Percentiles rank a stretch among this genome's conserved stretches.
Conservation (phyloP, 306 rosid genomes). For the Trifolium fragiferum region DNA sequence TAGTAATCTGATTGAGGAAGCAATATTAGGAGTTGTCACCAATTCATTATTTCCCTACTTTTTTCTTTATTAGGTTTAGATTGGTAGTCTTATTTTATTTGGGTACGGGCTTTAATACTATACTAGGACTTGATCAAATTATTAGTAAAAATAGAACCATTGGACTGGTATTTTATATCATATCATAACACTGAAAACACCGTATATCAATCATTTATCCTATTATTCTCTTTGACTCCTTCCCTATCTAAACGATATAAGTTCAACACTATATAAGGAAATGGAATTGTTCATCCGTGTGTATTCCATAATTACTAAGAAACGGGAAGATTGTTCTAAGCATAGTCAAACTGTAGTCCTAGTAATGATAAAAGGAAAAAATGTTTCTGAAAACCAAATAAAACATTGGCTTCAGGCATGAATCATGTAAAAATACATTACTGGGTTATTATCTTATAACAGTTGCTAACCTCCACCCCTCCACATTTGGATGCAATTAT, state of each 20-base stretch:
- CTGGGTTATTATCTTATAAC: slow-evolving; percentile 3
- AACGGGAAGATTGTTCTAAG: slow-evolving; percentile 21
- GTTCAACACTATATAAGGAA: slow-evolving; percentile 17
- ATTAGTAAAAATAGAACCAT: slow-evolving; percentile 11
- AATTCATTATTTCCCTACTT: background rate
- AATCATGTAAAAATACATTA: slow-evolving; percentile 24
- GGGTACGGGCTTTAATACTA: slow-evolving; percentile 1
- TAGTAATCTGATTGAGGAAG: slow-evolving; percentile 20
- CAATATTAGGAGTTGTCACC: slow-evolving; percentile 19
- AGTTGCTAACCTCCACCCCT: slow-evolving; percentile 68
- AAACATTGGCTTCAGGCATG: slow-evolving; percentile 35
- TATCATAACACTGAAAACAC: slow-evolving; percentile 5
- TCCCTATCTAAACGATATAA: background rate
- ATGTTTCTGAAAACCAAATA: slow-evolving; percentile 18
- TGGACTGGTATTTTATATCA: slow-evolving; percentile 26
- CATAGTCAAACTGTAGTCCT: slow-evolving; percentile 19
- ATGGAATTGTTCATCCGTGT: background rate
- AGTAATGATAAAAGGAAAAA: slow-evolving; percentile 25
- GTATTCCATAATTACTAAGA: slow-evolving; percentile 25
- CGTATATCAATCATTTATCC: slow-evolving; percentile 22
- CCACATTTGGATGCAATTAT: slow-evolving; percentile 76
- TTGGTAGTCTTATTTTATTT: background rate
- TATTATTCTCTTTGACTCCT: background rate
- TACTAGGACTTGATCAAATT: background rate
- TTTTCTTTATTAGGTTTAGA: slow-evolving; percentile 6